A percentile compares a stretch with the other conserved stretches of the same genome.
Evolutionary conservation across 176 grass and related monocot genomes (phyloP).

Genomic region (Thalia dealbata): DNA sequence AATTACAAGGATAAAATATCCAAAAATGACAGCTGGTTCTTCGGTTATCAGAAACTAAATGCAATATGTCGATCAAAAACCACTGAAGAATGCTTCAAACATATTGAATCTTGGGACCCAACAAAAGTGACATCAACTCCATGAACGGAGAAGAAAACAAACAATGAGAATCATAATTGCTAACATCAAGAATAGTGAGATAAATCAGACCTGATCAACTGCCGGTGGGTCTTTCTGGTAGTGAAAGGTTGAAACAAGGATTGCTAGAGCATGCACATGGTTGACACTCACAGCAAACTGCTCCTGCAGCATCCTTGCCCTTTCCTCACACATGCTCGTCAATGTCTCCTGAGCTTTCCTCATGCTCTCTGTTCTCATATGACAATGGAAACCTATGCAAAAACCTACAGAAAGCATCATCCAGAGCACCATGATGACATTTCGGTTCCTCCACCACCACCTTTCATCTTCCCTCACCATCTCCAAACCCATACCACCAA

Average conservation of each 20-base stretch:
- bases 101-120: not conserved
- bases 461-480: not conserved
- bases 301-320: conserved; percentile 92
- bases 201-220: conserved; percentile 61
- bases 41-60: not conserved
- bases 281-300: conserved; percentile 92
- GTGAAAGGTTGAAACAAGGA: conserved; percentile 90
- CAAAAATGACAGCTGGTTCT: no score
- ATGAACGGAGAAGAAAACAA: not conserved
- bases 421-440: conserved; percentile 32
- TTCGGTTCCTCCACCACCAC: conserved; percentile 30
- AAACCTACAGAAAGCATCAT: conserved; percentile 11
- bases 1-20: no score
- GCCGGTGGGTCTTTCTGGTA: conserved; percentile 81
- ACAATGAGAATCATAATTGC: not conserved
- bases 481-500: not conserved
- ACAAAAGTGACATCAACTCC: not conserved
- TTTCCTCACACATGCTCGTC: conserved; percentile 92
- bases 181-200: not conserved
- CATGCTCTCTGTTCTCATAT: conserved; percentile 25
- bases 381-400: conserved; percentile 26
- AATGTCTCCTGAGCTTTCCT: conserved; percentile 55
- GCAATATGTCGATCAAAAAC: not conserved
- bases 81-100: not conserved
- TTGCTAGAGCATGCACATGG: conserved; percentile 93